Conservation (phyloP, 345 rosid species). For the Bretschneidera sinensis region DNA sequence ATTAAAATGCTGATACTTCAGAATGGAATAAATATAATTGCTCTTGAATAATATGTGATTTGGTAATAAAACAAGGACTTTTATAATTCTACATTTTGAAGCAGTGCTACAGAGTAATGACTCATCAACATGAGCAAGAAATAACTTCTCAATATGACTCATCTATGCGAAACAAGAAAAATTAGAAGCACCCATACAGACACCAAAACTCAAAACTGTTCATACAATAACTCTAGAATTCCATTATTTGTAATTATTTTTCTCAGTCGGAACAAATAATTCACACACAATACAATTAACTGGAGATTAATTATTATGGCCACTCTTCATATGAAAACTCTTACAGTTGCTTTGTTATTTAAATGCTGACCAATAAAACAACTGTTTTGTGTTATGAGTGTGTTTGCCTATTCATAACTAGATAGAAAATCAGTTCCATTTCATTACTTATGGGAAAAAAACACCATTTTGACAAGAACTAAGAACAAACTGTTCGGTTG, state of each 20-base stretch:
- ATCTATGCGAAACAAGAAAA: too few species aligned
- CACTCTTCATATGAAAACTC: too few species aligned
- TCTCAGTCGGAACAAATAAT: too few species aligned
- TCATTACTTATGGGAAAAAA: too few species aligned
- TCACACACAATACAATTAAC: neutral
- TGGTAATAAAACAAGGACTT: neutral
- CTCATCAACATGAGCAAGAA: slow-evolving; percentile 5
- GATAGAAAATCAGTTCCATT: too few species aligned
- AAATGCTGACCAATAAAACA: too few species aligned
- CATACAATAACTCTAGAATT: neutral
- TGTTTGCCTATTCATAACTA: too few species aligned
- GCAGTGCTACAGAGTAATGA: slow-evolving; percentile 3
- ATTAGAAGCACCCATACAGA: neutral
- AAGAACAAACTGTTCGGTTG: neutral
- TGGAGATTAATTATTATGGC: neutral
- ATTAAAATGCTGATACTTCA: slow-evolving; percentile 15
- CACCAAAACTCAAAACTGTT: neutral
- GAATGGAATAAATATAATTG: neutral
- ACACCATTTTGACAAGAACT: too few species aligned
- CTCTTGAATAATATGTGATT: slow-evolving; percentile 1
- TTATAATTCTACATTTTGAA: neutral
- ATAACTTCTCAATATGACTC: neutral
- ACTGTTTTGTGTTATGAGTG: too few species aligned
- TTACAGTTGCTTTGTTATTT: too few species aligned
- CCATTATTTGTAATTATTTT: too few species aligned